phyloP scores from a whole-genome alignment of 2,329 filamentous ascomycete genomes.

The Pseudopyricularia cyperi region DNA sequence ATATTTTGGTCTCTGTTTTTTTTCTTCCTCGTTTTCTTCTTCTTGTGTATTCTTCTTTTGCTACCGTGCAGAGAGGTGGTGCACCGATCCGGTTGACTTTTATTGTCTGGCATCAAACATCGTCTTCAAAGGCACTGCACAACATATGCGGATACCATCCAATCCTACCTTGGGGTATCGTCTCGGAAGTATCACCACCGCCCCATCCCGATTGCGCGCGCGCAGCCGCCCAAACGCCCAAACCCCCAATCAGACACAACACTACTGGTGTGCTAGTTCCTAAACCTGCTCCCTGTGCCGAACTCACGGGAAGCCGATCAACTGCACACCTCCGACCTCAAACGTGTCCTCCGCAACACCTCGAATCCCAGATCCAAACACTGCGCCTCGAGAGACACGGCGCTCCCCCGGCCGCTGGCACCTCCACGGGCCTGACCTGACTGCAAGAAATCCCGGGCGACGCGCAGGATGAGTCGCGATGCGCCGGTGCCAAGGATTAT shows the following conservation, averaged over 20 bases:
- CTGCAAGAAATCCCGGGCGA: neutral
- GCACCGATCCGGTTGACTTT: neutral
- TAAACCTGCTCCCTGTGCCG: neutral
- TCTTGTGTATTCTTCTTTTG: neutral
- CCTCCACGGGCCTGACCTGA: neutral
- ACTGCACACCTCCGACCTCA: neutral
- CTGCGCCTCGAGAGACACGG: neutral
- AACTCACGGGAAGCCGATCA: neutral
- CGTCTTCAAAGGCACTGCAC: neutral
- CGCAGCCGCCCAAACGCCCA: neutral
- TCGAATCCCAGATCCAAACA: neutral
- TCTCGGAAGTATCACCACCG: neutral
- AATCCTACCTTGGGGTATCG: neutral
- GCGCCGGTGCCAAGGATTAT: constrained; percentile 14
- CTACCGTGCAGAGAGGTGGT: neutral
- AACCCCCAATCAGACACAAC: neutral
- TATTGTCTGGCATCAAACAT: neutral
- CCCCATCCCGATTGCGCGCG: neutral
- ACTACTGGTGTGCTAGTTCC: no score
- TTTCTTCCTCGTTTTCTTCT: neutral
- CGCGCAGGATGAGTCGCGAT: constrained; percentile 21
- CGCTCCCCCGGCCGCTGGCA: neutral
- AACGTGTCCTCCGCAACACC: neutral
- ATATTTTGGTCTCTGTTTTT: neutral
- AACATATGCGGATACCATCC: neutral